Conservation (phyloP, 2,329 filamentous ascomycete genomes). For the Lasiodiplodia sp. region DNA sequence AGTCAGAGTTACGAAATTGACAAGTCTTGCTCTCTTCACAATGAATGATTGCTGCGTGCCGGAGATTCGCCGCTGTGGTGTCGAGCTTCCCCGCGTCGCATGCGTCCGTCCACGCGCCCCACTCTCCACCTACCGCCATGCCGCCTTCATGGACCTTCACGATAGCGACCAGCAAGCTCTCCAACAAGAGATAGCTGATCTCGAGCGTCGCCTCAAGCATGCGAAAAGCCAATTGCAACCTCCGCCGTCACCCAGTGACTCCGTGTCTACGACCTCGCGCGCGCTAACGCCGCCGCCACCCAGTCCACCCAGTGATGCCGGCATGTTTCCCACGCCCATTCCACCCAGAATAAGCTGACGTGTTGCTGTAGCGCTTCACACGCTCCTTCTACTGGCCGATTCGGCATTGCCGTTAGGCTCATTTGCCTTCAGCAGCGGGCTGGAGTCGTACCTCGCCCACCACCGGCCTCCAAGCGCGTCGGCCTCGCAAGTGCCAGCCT, state of each 20-base stretch:
- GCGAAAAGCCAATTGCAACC: slow-evolving; percentile 56
- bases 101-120: neutral
- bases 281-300: slow-evolving; percentile 32
- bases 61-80: slow-evolving; percentile 12
- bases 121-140: neutral
- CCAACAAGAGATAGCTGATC: slow-evolving; percentile 63
- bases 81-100: neutral
- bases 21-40: neutral
- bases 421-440: slow-evolving; percentile 85
- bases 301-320: slow-evolving; percentile 32
- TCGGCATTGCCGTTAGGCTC: slow-evolving; percentile 82
- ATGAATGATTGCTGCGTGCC: neutral
- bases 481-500: slow-evolving; percentile 51
- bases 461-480: slow-evolving; percentile 47
- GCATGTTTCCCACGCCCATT: slow-evolving; percentile 30
- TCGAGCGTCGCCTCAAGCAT: slow-evolving; percentile 61
- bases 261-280: neutral
- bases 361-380: slow-evolving; percentile 58
- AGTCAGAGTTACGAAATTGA: slow-evolving; percentile 14
- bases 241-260: slow-evolving; percentile 33
- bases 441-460: slow-evolving; percentile 84
- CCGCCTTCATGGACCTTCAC: slow-evolving; percentile 38
- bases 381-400: slow-evolving; percentile 79
- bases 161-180: slow-evolving; percentile 39
- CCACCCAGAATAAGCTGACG: neutral